Evolutionary conservation across 2,329 filamentous ascomycete genomes (phyloP).

Genomic region (Sclerotinia borealis): DNA sequence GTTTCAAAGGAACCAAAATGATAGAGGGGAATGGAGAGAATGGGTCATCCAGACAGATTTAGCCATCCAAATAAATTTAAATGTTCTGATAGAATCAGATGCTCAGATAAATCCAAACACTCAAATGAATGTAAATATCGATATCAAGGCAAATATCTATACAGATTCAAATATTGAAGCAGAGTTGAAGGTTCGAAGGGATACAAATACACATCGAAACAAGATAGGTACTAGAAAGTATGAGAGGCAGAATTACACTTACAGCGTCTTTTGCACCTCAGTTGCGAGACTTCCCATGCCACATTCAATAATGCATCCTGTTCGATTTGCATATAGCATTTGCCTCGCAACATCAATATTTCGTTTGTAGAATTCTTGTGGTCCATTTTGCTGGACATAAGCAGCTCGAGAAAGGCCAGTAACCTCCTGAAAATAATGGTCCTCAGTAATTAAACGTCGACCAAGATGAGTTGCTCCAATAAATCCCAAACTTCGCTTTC

Average conservation of each 20-base stretch:
- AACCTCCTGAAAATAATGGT: slow-evolving; percentile 59
- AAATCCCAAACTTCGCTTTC: slow-evolving; percentile 70
- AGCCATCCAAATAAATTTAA: too few species aligned
- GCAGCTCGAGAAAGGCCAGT: slow-evolving; percentile 55
- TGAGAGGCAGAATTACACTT: not conserved
- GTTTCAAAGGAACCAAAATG: too few species aligned
- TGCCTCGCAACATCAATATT: slow-evolving; percentile 57
- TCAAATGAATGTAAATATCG: too few species aligned
- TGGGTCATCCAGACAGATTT: too few species aligned
- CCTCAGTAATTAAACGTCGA: slow-evolving; percentile 62
- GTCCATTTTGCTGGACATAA: slow-evolving; percentile 59
- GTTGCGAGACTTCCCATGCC: slow-evolving; percentile 49
- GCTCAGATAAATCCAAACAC: too few species aligned
- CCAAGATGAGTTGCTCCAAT: slow-evolving; percentile 68
- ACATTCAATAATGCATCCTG: slow-evolving; percentile 63
- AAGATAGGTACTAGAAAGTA: too few species aligned
- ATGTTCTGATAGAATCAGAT: too few species aligned
- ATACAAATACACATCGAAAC: not conserved
- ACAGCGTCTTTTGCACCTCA: slow-evolving; percentile 44
- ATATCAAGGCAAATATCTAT: not conserved
- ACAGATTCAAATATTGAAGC: not conserved
- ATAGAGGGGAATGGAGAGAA: too few species aligned
- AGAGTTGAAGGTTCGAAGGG: not conserved
- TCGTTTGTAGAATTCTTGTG: slow-evolving; percentile 54
- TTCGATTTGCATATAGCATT: slow-evolving; percentile 52